Percentiles rank a stretch among this genome's conserved stretches.
Evolutionary conservation across 768 basidiomycete species (phyloP).

Genomic region (Pleurotus giganteus): DNA sequence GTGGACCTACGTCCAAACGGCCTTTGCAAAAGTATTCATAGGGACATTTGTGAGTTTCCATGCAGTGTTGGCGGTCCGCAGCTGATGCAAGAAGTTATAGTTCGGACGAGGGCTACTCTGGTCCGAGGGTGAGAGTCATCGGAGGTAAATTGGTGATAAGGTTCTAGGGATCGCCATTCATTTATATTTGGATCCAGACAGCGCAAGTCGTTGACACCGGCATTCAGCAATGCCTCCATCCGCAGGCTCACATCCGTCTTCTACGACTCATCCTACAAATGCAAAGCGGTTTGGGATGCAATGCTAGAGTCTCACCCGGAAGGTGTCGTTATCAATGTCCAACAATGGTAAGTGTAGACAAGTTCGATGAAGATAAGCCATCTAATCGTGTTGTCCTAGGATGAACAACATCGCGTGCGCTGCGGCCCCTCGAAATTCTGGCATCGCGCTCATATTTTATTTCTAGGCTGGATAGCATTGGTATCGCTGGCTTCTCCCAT

Average conservation of each 20-base stretch:
- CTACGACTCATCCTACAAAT: conserved; percentile 50
- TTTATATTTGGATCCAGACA: conserved; percentile 28
- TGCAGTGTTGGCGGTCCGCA: neutral
- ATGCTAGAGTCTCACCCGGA: conserved; percentile 24
- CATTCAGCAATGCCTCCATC: conserved; percentile 52
- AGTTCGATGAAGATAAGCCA: neutral
- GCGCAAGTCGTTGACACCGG: conserved; percentile 47
- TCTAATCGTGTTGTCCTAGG: conserved; percentile 17
- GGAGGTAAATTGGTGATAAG: conserved; percentile 26
- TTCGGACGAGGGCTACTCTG: conserved; percentile 39
- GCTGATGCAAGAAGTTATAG: conserved; percentile 16
- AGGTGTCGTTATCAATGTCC: conserved; percentile 42
- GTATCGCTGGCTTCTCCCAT: conserved; percentile 59
- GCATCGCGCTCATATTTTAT: neutral
- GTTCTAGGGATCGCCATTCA: neutral
- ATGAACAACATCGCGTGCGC: conserved; percentile 46
- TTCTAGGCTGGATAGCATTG: conserved; percentile 51
- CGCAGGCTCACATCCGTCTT: conserved; percentile 44
- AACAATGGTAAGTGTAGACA: conserved; percentile 27
- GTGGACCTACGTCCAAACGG: conserved; percentile 42
- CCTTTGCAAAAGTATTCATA: conserved; percentile 31
- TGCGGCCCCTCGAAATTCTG: too few relatives aligned
- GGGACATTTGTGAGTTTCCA: conserved; percentile 32
- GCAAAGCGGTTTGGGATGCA: conserved; percentile 29
- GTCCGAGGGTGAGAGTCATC: conserved; percentile 46